Evolutionary conservation across 2,329 filamentous ascomycete genomes (phyloP), one percentile per base, ranked within the genome.

Genomic region (Fusarium secorum): DNA sequence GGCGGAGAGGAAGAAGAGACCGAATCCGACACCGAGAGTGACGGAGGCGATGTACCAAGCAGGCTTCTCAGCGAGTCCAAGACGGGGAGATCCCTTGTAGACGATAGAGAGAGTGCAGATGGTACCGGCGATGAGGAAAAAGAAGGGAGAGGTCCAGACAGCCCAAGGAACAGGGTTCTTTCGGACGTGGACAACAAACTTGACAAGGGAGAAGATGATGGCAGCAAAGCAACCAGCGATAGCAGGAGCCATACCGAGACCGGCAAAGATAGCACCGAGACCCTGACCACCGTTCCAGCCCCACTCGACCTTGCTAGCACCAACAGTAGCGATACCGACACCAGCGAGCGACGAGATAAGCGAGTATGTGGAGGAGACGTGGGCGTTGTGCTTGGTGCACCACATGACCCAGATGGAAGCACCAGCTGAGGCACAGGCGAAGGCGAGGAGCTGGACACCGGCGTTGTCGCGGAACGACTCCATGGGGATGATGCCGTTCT

Each of bases 321-420:
- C 90, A 59, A 87, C 89, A 5, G 88, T 88, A 0, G 90, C 90
- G 70, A 92, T 87, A 81, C 90, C 90, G 42, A 92, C 90, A 81
- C 90, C 90, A 63, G 89, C 89, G 41, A 93, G 85, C 62, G 90
- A 86, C 1, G 89, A 91, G 77, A 92, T 87, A 58, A 93, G 86
- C 1, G 90, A 91, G 84, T 92, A 91, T 30, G 90, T 92, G 1
- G 90, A 91, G 0, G 90, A 92, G 73, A 92, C 90, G 81, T 92
- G 91, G 64, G 90, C 90, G 7, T 89, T 91, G 84, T 93, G 85
- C 49, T 86, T 85, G 3, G 91, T 94, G 80, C 91, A 93, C 90
- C 91, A 93, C 90, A 93, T 93, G 49, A 94, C 90, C 91, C 91
- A 94, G 14, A 85, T 83, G 3, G 90, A 89, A 53, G 90, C 89